Conservation (phyloP, 2,329 filamentous ascomycete genomes). For the Hypoxylon sp. region DNA sequence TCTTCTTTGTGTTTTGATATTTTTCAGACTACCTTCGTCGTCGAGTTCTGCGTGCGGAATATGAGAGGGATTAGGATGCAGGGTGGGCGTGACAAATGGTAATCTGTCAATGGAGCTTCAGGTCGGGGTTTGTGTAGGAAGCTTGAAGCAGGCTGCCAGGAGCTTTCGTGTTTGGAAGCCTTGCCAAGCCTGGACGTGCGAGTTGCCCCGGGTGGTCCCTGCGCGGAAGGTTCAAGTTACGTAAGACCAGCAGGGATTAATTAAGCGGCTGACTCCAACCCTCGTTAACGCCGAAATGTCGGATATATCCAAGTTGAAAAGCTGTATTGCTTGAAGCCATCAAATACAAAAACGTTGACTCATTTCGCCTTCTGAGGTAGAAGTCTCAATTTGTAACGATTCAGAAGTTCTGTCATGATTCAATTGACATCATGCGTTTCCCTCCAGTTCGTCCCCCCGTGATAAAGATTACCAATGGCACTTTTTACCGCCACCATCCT, state of each 20-base stretch:
- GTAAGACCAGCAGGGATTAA: slow-evolving; percentile 9
- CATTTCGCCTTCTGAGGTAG: slow-evolving; percentile 13
- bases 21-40: neutral
- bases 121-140: slow-evolving; percentile 10
- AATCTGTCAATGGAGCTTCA: slow-evolving; percentile 12
- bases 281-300: slow-evolving; percentile 43
- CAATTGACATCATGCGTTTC: slow-evolving; percentile 55
- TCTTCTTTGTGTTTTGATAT: slow-evolving; percentile 2
- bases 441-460: slow-evolving; percentile 64
- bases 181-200: slow-evolving; percentile 46
- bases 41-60: neutral
- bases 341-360: slow-evolving; percentile 20
- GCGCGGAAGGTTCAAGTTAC: slow-evolving; percentile 22
- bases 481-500: slow-evolving; percentile 85
- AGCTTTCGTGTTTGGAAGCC: slow-evolving; percentile 50
- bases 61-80: neutral
- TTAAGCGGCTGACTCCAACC: slow-evolving; percentile 2
- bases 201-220: slow-evolving; percentile 35
- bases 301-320: slow-evolving; percentile 29
- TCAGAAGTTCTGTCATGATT: slow-evolving; percentile 29
- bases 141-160: slow-evolving; percentile 47
- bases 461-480: slow-evolving; percentile 80
- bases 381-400: slow-evolving; percentile 4
- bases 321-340: neutral
- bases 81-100: slow-evolving; percentile 8